Percentiles rank a stretch among this genome's conserved stretches.
Evolutionary conservation across 108 stramenopile genomes (phyloP).

Genomic region (Discostella stelligeroides): DNA sequence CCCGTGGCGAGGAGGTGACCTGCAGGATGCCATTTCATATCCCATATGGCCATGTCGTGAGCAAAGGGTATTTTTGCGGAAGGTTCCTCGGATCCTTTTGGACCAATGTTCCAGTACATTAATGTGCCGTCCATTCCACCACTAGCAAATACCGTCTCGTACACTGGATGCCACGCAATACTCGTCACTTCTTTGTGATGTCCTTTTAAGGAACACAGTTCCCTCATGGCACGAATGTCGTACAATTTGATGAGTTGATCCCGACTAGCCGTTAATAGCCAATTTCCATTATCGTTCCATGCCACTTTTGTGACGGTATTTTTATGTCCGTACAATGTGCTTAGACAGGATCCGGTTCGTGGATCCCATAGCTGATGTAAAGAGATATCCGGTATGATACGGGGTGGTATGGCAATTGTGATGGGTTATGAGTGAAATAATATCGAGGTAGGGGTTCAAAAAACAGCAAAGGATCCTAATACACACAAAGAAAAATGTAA

Average conservation of each 20-base stretch:
- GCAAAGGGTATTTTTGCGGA: constrained; percentile 83
- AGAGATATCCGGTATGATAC: no score
- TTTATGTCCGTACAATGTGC: constrained; percentile 94
- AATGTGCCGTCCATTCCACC: constrained; percentile 97
- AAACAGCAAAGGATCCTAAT: not conserved
- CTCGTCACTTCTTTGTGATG: constrained; percentile 92
- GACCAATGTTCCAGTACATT: constrained; percentile 89
- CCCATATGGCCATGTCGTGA: constrained; percentile 97
- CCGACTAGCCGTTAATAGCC: constrained; percentile 89
- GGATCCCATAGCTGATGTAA: constrained; percentile 92
- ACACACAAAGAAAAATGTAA: not conserved
- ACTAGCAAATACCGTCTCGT: constrained; percentile 89
- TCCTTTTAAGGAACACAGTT: constrained; percentile 83
- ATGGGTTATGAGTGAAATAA: no score
- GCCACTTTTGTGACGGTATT: constrained; percentile 92
- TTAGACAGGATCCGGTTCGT: constrained; percentile 75
- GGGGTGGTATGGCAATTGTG: no score
- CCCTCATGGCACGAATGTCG: constrained; percentile 95
- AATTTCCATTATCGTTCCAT: constrained; percentile 97
- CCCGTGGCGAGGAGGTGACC: constrained; percentile 93
- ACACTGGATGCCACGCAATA: constrained; percentile 95
- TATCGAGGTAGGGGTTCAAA: not conserved
- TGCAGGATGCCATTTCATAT: constrained; percentile 95
- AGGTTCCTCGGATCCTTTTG: constrained; percentile 86
- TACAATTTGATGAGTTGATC: constrained; percentile 95